These are phyloP conservation scores for Escovopsis sp. DNA, from an alignment of 2,329 filamentous ascomycete genomes.

Conservation along the genomic window DNA sequence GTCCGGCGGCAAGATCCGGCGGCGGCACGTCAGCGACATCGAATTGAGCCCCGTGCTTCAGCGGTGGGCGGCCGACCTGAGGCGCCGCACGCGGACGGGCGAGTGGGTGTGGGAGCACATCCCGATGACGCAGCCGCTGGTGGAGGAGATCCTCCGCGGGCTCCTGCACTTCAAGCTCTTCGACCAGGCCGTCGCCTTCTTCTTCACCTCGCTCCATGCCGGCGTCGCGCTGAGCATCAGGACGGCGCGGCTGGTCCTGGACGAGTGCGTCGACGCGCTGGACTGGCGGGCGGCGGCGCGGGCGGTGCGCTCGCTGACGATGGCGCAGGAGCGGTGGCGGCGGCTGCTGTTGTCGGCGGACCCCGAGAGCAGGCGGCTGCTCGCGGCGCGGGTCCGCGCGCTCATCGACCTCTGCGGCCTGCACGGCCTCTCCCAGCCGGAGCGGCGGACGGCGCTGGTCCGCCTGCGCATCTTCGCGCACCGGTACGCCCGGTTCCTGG, in stretches of 20 bases:
- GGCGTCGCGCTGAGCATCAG: conserved; percentile 17
- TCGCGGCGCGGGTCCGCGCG: conserved; percentile 17
- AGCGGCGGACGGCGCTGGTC: conserved; percentile 6
- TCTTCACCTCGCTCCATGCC: conserved; percentile 23
- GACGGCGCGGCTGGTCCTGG: conserved; percentile 23
- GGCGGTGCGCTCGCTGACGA: conserved; percentile 15
- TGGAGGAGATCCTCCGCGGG: conserved; percentile 31
- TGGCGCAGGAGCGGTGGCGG: conserved; percentile 12
- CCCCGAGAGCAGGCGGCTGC: conserved; percentile 9
- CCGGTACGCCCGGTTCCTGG: conserved; percentile 11
- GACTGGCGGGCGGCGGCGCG: conserved; percentile 23
- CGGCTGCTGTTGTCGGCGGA: conserved; percentile 11
- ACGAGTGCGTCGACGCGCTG: conserved; percentile 24
- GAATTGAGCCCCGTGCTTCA: conserved; percentile 11
- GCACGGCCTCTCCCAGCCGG: conserved; percentile 1
- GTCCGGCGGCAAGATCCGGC: conserved; percentile 23
- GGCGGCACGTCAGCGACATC: conserved; percentile 19
- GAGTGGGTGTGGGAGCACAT: conserved; percentile 26
- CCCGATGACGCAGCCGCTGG: conserved; percentile 21
- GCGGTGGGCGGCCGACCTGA: conserved; percentile 14
- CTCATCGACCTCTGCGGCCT: conserved; percentile 23
- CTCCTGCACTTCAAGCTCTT: conserved; percentile 32
- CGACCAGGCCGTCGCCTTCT: conserved; percentile 27
- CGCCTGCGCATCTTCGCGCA: conserved; percentile 13
- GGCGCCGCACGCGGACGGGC: conserved; percentile 12